These are phyloP conservation scores for Coemansia sp. DNA, from an alignment of 192 early-diverging fungal genomes.

Conservation along the genomic window DNA sequence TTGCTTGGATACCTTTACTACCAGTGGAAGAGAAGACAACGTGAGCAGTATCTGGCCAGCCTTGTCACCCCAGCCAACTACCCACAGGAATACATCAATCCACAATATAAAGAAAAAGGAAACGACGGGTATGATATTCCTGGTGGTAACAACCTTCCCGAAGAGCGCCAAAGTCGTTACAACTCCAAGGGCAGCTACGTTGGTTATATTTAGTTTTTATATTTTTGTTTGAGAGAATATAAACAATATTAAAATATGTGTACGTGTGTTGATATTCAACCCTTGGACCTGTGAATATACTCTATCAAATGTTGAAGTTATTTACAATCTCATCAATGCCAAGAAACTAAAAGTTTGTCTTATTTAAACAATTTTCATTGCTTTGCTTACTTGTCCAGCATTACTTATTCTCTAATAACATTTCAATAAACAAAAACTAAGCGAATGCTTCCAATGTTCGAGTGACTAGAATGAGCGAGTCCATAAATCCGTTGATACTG, in stretches of 20 bases:
- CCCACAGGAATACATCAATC: no score
- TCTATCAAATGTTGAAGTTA: no score
- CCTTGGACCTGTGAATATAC: no score
- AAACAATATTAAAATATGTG: no score
- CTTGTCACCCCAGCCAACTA: neutral
- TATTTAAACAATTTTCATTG: no score
- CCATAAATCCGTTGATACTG: constrained; percentile 49
- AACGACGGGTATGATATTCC: neutral
- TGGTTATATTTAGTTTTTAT: neutral
- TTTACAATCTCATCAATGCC: no score
- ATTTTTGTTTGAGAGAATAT: neutral
- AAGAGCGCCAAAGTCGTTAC: constrained; percentile 2
- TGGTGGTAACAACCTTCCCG: neutral
- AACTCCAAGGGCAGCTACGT: constrained; percentile 9
- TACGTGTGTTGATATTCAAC: no score
- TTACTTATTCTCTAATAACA: no score
- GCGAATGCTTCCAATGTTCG: constrained; percentile 42
- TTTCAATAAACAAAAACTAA: neutral
- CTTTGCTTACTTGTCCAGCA: no score
- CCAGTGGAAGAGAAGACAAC: neutral
- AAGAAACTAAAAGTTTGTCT: no score
- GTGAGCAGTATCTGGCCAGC: neutral
- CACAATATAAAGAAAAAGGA: neutral
- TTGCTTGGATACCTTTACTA: neutral
- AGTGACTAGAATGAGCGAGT: constrained; percentile 45